A percentile compares a stretch with the other conserved stretches of the same genome.
Evolutionary conservation across 805 yeast species (phyloP).

Genomic region (Pichia californica): DNA sequence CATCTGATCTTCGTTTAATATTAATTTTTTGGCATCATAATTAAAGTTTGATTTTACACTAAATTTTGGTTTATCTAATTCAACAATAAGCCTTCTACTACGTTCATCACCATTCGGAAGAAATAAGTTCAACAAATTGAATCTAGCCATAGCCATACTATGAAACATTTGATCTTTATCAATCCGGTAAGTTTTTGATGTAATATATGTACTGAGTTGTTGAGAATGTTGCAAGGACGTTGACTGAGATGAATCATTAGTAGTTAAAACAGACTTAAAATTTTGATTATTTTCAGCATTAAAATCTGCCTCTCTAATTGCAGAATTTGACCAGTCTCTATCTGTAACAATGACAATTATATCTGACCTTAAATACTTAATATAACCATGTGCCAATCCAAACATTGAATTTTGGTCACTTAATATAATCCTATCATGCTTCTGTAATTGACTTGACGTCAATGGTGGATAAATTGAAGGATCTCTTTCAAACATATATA

Average conservation of each 20-base stretch:
- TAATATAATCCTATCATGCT: conserved; percentile 59
- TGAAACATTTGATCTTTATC: conserved; percentile 76
- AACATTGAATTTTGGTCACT: conserved; percentile 73
- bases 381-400: conserved; percentile 59
- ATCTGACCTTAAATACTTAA: conserved; percentile 38
- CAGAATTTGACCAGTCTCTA: conserved; percentile 41
- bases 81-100: conserved; percentile 47
- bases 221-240: not conserved
- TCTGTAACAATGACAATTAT: conserved; percentile 44
- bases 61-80: conserved; percentile 42
- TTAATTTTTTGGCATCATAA: conserved; percentile 6
- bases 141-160: conserved; percentile 72
- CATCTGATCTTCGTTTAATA: conserved; percentile 65
- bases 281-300: conserved; percentile 40
- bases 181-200: conserved; percentile 44
- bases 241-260: not conserved
- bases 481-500: conserved; percentile 45
- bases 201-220: not conserved
- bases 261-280: conserved; percentile 40
- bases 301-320: conserved; percentile 37
- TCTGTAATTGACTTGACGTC: conserved; percentile 41
- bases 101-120: conserved; percentile 37
- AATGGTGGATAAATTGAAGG: conserved; percentile 15
- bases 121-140: conserved; percentile 66
- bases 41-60: conserved; percentile 18